Percentiles rank a stretch among this genome's conserved stretches.
Evolutionary conservation across 169 alveolate genomes (phyloP).

Genomic region (Perkinsus marinus): DNA sequence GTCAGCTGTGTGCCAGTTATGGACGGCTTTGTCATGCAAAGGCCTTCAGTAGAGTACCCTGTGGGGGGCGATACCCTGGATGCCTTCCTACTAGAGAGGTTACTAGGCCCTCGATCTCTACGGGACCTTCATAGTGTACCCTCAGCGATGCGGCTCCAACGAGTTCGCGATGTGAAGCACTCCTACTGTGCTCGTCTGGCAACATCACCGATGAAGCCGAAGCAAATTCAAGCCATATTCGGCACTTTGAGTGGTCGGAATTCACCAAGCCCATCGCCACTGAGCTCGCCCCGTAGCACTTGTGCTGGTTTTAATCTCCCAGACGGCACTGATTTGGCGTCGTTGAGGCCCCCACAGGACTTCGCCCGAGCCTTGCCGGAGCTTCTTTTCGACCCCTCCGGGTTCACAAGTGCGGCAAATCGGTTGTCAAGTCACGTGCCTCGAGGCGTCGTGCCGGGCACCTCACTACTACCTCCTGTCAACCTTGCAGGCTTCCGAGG

Average conservation of each 20-base stretch:
- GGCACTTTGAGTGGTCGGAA: not conserved
- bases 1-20: constrained; percentile 68
- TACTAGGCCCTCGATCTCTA: not conserved
- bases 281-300: not conserved
- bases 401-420: not conserved
- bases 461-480: not conserved
- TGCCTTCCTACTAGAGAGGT: not conserved
- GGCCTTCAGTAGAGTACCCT: constrained; percentile 47
- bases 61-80: constrained; percentile 67
- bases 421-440: not conserved
- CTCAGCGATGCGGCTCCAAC: not conserved
- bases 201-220: not conserved
- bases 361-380: not conserved
- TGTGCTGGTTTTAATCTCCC: not conserved
- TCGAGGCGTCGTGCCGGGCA: not conserved
- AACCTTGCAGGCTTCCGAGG: not conserved
- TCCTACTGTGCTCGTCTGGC: not conserved
- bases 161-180: not conserved
- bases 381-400: not conserved
- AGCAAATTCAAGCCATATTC: not conserved
- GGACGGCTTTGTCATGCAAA: constrained; percentile 71
- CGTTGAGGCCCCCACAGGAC: not conserved
- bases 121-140: not conserved
- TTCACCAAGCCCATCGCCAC: not conserved
- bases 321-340: not conserved